Evolutionary conservation across 2,329 filamentous ascomycete genomes (phyloP).

Genomic region (Graphilbum ipis-grandicollis): DNA sequence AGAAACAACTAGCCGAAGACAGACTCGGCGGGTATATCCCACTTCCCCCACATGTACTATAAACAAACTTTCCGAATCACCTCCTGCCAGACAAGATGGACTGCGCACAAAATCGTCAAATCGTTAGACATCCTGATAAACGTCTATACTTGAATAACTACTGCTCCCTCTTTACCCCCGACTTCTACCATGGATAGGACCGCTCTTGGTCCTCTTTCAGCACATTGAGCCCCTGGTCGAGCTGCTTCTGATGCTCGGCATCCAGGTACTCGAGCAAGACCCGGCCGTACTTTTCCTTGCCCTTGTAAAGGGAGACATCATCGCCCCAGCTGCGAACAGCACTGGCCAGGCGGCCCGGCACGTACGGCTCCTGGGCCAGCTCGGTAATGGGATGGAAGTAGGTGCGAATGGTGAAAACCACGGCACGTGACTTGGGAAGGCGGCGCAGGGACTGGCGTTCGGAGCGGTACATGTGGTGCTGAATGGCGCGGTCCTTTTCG

Average conservation of each 20-base stretch:
- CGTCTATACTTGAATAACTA: neutral
- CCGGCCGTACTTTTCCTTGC: constrained; percentile 53
- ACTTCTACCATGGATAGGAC: constrained; percentile 43
- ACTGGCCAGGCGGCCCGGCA: constrained; percentile 61
- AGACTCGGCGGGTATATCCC: too few species aligned
- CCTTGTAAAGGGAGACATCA: constrained; percentile 63
- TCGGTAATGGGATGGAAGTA: constrained; percentile 60
- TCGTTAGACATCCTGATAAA: too few species aligned
- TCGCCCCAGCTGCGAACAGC: constrained; percentile 69
- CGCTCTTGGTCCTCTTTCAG: constrained; percentile 40
- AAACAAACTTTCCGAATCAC: too few species aligned
- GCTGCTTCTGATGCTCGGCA: constrained; percentile 53
- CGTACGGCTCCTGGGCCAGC: constrained; percentile 53
- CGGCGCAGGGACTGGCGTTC: constrained; percentile 56
- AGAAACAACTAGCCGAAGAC: too few species aligned
- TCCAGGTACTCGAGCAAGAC: constrained; percentile 66
- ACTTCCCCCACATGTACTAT: too few species aligned
- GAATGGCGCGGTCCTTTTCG: constrained; percentile 53
- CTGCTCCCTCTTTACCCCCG: neutral
- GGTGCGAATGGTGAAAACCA: constrained; percentile 63
- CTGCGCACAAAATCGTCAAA: too few species aligned
- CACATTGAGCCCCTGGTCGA: constrained; percentile 46
- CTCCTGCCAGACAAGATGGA: too few species aligned
- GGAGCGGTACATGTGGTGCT: constrained; percentile 60
- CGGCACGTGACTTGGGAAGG: constrained; percentile 36